A percentile compares a stretch with the other conserved stretches of the same genome.
Conservation (phyloP, 768 basidiomycete species). For the Serendipita sp. region DNA sequence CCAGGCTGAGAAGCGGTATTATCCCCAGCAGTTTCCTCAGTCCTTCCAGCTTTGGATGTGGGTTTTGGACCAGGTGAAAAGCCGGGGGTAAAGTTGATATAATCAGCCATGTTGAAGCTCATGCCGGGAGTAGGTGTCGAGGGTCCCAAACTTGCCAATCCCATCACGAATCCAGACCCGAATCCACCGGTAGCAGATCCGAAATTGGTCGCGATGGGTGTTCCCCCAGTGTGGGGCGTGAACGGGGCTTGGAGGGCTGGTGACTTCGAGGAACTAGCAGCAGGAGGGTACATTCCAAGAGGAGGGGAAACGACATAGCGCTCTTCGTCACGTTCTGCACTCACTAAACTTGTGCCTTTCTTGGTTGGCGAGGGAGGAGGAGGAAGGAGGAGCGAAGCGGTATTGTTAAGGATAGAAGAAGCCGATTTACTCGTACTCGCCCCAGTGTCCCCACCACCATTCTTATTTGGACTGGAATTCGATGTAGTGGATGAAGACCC, state of each 20-base stretch:
- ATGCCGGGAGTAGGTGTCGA: background rate
- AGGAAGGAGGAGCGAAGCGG: background rate
- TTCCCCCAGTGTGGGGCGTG: background rate
- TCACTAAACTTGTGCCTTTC: background rate
- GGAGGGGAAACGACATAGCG: background rate
- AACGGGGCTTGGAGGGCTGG: background rate
- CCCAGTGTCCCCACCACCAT: background rate
- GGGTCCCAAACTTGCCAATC: background rate
- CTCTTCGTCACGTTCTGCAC: background rate
- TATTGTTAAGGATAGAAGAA: background rate
- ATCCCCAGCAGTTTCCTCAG: background rate
- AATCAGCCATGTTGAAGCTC: background rate
- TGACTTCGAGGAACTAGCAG: background rate
- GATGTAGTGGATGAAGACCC: background rate
- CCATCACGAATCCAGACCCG: background rate
- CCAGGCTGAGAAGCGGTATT: too few relatives aligned
- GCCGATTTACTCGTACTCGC: background rate
- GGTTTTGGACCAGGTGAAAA: background rate
- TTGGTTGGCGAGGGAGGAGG: background rate
- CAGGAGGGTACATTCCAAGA: background rate
- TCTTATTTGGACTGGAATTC: background rate
- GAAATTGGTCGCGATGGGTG: background rate
- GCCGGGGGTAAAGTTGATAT: slow-evolving; percentile 3
- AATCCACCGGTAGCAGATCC: background rate
- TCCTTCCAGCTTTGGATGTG: background rate